Evolutionary conservation across 2,329 filamentous ascomycete species (phyloP).

Genomic region (Raffaelea albimanens): DNA sequence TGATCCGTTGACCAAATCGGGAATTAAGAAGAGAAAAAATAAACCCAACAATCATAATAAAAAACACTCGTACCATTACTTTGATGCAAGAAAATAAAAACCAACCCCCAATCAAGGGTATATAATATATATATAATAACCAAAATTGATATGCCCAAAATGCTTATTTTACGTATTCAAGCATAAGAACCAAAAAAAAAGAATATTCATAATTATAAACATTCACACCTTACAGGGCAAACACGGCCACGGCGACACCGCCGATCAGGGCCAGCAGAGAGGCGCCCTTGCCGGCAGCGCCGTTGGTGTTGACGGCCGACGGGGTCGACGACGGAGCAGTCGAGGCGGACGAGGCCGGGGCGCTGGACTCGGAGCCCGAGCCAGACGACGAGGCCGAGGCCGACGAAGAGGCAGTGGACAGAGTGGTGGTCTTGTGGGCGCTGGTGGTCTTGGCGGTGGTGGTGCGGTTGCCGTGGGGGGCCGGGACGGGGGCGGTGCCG

Average conservation of each 20-base stretch:
- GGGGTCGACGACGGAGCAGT: too few relatives aligned
- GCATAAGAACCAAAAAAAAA: background rate
- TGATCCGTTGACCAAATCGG: too few relatives aligned
- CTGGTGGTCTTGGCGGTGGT: slow-evolving; percentile 12
- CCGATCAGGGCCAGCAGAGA: slow-evolving; percentile 31
- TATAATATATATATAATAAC: background rate
- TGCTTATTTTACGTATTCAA: background rate
- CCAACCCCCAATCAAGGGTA: background rate
- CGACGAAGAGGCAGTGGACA: slow-evolving; percentile 4
- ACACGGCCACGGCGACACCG: slow-evolving; percentile 29
- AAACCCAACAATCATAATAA: too few relatives aligned
- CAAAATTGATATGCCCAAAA: background rate
- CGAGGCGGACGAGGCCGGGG: background rate
- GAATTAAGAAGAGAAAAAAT: too few relatives aligned
- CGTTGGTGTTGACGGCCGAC: slow-evolving; percentile 19
- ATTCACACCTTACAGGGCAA: slow-evolving; percentile 29
- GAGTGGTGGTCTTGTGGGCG: background rate
- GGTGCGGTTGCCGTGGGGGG: slow-evolving; percentile 6
- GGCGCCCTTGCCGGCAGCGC: slow-evolving; percentile 26
- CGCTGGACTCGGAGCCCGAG: background rate
- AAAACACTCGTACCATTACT: too few relatives aligned
- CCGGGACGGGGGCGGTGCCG: background rate
- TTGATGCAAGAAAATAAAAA: too few relatives aligned
- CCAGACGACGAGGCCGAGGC: background rate
- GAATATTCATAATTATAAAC: background rate